Percentiles rank a stretch among this genome's conserved stretches.
Conservation (phyloP, 768 basidiomycete species). For the Botryobasidium botryosum region DNA sequence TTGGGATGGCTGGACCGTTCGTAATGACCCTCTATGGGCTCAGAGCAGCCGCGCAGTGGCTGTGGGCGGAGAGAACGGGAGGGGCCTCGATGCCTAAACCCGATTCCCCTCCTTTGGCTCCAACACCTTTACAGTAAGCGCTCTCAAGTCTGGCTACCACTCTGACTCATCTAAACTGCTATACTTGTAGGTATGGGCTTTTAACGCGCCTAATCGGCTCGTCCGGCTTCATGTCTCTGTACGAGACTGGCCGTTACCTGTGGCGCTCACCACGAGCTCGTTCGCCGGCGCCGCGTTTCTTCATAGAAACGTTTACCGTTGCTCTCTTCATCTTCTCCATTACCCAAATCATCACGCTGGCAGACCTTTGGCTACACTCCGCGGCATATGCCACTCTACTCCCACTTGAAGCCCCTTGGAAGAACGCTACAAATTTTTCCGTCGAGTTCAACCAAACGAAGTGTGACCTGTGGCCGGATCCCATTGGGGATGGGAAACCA, state of each 20-base stretch:
- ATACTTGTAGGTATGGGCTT: too few species aligned
- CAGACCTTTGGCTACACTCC: background rate
- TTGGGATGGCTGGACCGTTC: background rate
- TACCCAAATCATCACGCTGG: background rate
- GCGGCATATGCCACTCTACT: background rate
- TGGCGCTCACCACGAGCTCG: too few species aligned
- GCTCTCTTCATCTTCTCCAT: background rate
- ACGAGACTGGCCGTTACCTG: too few species aligned
- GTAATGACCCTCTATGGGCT: background rate
- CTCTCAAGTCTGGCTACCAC: too few species aligned
- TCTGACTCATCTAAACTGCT: too few species aligned
- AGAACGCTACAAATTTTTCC: background rate
- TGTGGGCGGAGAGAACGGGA: background rate
- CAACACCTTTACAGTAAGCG: background rate
- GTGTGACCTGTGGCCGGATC: too few species aligned
- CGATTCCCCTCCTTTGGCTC: background rate
- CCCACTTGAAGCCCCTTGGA: background rate
- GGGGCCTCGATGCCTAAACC: too few species aligned
- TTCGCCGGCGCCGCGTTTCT: too few species aligned
- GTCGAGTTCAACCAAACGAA: too few species aligned
- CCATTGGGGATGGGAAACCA: background rate
- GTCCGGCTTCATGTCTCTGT: too few species aligned
- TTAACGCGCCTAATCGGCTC: too few species aligned
- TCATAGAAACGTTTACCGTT: too few species aligned
- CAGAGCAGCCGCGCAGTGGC: background rate